phyloP scores from a whole-genome alignment of 306 rosid species.

The Oxytropis ochrocephala region DNA sequence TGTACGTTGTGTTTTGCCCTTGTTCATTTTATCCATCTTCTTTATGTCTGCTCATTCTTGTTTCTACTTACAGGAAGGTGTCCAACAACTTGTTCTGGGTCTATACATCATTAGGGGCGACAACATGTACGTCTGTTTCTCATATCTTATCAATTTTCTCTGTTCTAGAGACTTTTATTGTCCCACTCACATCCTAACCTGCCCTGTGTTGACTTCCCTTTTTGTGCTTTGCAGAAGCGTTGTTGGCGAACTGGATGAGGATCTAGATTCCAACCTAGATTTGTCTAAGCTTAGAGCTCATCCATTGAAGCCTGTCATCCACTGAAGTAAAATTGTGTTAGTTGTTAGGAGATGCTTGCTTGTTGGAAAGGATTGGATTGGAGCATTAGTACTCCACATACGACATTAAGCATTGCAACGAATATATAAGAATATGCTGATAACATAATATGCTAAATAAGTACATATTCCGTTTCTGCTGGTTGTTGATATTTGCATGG shows the following conservation, averaged over 20 bases:
- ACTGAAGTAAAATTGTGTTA: constrained; percentile 39
- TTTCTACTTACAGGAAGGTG: constrained; percentile 78
- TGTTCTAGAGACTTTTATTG: constrained; percentile 3
- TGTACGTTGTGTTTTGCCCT: background rate
- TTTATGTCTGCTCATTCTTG: background rate
- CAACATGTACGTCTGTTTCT: constrained; percentile 59
- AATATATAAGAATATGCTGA: background rate
- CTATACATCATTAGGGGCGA: constrained; percentile 93
- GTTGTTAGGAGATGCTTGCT: background rate
- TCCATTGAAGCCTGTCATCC: constrained; percentile 84
- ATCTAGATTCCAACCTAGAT: constrained; percentile 75
- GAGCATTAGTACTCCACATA: background rate
- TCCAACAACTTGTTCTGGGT: constrained; percentile 87
- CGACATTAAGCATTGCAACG: background rate
- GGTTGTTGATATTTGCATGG: background rate
- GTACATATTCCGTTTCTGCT: background rate
- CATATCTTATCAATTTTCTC: background rate
- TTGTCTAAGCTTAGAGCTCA: constrained; percentile 82
- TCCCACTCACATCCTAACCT: background rate
- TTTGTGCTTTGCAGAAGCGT: constrained; percentile 69
- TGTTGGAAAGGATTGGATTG: background rate
- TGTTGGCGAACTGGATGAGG: constrained; percentile 93
- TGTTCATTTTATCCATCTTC: background rate
- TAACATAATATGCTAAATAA: background rate
- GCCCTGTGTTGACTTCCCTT: background rate